Evolutionary conservation across 805 yeast genomes (phyloP).

Genomic region (Wickerhamiella siamensis): DNA sequence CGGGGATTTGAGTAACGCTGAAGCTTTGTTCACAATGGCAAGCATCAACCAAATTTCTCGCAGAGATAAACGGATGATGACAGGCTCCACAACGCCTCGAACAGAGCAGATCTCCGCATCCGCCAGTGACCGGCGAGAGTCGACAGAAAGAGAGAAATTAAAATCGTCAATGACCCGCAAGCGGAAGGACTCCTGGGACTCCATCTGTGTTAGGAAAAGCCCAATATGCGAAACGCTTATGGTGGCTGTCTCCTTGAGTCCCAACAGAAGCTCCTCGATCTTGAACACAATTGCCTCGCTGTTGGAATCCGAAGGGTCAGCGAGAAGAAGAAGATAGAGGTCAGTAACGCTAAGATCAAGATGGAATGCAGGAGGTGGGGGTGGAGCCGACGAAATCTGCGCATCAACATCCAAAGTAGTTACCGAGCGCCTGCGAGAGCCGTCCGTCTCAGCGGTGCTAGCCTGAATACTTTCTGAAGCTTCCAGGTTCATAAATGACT

Average conservation of each 20-base stretch:
- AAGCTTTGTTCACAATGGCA: slow-evolving; percentile 57
- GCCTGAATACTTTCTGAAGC: not conserved
- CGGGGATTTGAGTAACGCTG: slow-evolving; percentile 14
- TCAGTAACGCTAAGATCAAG: slow-evolving; percentile 52
- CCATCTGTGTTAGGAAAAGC: slow-evolving; percentile 71
- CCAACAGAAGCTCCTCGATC: slow-evolving; percentile 58
- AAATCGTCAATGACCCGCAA: slow-evolving; percentile 80
- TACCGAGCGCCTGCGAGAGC: not conserved
- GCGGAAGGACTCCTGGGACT: slow-evolving; percentile 42
- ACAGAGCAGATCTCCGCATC: slow-evolving; percentile 47
- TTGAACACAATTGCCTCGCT: slow-evolving; percentile 87
- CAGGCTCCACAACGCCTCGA: slow-evolving; percentile 61
- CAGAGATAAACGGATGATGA: slow-evolving; percentile 66
- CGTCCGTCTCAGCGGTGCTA: too few species aligned
- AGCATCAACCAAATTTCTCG: slow-evolving; percentile 76
- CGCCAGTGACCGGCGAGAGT: slow-evolving; percentile 49
- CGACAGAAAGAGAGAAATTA: slow-evolving; percentile 60
- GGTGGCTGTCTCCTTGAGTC: slow-evolving; percentile 53
- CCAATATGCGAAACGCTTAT: slow-evolving; percentile 68
- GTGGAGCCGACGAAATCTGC: not conserved
- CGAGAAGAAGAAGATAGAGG: slow-evolving; percentile 63
- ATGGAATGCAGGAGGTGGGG: slow-evolving; percentile 7
- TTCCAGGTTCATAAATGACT: not conserved
- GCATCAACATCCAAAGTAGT: not conserved
- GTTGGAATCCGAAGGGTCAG: slow-evolving; percentile 52